Conservation (phyloP, 208 protist species). For the Trypanosomatidae sp. region DNA sequence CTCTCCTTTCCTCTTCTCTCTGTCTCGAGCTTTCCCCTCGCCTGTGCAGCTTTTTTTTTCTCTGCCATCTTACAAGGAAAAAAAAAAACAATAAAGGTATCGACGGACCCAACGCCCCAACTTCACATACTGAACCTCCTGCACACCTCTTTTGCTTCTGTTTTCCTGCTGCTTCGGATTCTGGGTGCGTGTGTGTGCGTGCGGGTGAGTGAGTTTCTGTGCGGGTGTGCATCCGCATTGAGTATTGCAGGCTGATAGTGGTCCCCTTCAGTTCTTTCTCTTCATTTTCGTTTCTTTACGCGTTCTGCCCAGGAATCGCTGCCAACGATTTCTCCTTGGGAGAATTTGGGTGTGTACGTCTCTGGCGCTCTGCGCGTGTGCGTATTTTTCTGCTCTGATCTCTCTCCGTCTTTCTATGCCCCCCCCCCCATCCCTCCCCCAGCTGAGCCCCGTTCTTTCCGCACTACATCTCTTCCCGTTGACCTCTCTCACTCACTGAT, state of each 20-base stretch:
- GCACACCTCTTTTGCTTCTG: neutral
- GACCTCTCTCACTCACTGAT: neutral
- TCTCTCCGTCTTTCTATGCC: neutral
- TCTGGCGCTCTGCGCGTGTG: neutral
- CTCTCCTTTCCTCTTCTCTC: too few relatives aligned
- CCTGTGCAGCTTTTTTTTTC: neutral
- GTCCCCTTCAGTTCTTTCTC: neutral
- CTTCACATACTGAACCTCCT: neutral
- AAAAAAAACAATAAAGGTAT: constrained; percentile 2
- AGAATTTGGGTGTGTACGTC: neutral
- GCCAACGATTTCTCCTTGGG: neutral
- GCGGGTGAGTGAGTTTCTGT: neutral
- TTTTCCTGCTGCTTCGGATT: neutral
- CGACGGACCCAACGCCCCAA: neutral
- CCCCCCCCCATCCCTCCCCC: neutral
- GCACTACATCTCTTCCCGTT: neutral
- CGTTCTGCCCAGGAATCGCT: neutral
- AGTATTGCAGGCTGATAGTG: neutral
- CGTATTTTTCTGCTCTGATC: neutral
- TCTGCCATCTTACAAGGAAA: neutral
- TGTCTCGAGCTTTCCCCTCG: neutral
- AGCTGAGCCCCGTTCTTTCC: neutral
- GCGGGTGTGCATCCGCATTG: neutral
- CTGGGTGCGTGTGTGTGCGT: constrained; percentile 2
- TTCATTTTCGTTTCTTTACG: neutral